Evolutionary conservation across 2,329 filamentous ascomycete species (phyloP).

Genomic region (Cadophora gregata): DNA sequence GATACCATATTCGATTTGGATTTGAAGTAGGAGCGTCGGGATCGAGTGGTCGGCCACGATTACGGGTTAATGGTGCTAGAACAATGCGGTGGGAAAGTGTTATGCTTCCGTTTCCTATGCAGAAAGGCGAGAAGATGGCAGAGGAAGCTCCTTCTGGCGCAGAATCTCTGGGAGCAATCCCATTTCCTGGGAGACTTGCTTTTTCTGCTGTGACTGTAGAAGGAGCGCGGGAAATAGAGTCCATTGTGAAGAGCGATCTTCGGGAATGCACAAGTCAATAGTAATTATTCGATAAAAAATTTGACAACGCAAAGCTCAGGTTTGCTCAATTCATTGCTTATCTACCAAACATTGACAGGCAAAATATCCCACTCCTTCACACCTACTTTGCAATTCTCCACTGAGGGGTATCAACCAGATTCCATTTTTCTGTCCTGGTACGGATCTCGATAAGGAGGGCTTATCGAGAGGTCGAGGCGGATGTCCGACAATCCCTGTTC

Average conservation of each 20-base stretch:
- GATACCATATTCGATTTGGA: constrained; percentile 54
- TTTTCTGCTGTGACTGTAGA: constrained; percentile 49
- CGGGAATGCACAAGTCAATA: not conserved
- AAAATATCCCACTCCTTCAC: not conserved
- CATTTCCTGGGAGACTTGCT: constrained; percentile 55
- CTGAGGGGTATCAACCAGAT: not conserved
- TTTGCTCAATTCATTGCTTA: not conserved
- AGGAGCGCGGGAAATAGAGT: constrained; percentile 38
- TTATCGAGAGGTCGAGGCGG: not conserved
- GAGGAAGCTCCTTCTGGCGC: constrained; percentile 32
- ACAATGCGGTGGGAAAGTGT: constrained; percentile 56
- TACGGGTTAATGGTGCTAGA: constrained; percentile 62
- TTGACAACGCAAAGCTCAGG: not conserved
- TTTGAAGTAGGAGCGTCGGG: constrained; percentile 51
- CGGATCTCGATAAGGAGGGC: not conserved
- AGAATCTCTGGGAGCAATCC: constrained; percentile 51
- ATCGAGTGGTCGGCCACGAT: constrained; percentile 53
- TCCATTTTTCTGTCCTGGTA: not conserved
- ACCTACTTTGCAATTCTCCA: not conserved
- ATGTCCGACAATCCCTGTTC: constrained; percentile 6
- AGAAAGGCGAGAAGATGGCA: constrained; percentile 50
- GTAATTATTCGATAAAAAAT: not conserved
- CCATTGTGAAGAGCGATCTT: constrained; percentile 22
- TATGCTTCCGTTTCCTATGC: constrained; percentile 48
- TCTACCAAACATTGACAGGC: not conserved